Conservation (phyloP, 2,329 filamentous ascomycete genomes). For the Ophiostoma himal-ulmi region DNA sequence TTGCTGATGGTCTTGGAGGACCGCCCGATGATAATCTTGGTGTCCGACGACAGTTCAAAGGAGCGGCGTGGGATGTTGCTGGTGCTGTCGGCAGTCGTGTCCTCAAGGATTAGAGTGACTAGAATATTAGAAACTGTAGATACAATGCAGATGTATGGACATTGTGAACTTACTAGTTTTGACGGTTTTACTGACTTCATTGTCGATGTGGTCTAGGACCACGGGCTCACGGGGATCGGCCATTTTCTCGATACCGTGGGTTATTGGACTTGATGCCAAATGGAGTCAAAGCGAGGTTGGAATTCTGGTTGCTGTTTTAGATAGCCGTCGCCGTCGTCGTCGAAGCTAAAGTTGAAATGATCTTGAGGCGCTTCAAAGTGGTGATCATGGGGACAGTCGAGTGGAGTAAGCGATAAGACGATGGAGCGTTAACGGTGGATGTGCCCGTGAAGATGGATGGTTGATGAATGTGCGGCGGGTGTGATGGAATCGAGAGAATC, state of each 20-base stretch:
- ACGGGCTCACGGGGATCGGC: background rate
- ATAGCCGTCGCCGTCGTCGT: background rate
- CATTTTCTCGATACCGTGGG: background rate
- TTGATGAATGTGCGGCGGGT: background rate
- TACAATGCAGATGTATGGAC: background rate
- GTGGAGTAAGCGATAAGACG: slow-evolving; percentile 9
- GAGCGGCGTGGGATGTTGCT: slow-evolving; percentile 27
- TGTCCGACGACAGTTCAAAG: slow-evolving; percentile 30
- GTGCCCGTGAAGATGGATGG: background rate
- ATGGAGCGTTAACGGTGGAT: background rate
- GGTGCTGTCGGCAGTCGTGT: background rate
- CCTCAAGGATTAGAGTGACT: background rate
- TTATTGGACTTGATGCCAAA: background rate
- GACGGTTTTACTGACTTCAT: background rate
- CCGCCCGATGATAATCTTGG: slow-evolving; percentile 37
- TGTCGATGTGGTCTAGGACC: background rate
- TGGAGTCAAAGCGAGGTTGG: background rate
- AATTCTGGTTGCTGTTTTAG: background rate
- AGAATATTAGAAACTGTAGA: background rate
- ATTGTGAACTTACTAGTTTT: background rate
- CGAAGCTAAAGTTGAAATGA: background rate
- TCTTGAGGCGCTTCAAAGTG: slow-evolving; percentile 2
- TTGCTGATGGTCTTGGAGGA: slow-evolving; percentile 43
- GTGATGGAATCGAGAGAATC: background rate
- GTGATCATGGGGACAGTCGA: background rate